Percentiles rank a stretch among this genome's conserved stretches.
Evolutionary conservation across 1,284 basidiomycete genomes (phyloP).

Genomic region (Neonothopanus nambi): DNA sequence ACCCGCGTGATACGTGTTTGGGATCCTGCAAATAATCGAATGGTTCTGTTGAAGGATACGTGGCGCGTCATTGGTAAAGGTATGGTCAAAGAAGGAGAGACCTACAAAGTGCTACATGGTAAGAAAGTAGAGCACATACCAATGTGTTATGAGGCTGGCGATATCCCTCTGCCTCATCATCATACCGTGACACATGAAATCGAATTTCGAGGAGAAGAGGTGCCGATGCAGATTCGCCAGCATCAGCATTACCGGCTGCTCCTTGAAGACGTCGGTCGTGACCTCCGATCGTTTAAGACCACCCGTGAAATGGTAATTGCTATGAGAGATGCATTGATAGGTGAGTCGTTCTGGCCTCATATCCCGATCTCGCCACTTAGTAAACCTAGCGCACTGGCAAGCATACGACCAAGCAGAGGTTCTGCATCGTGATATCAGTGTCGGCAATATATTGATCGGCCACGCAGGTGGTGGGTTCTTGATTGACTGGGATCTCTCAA

Average conservation of each 20-base stretch:
- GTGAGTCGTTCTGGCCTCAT: slow-evolving; percentile 1
- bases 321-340: slow-evolving; percentile 6
- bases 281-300: not conserved
- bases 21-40: not conserved
- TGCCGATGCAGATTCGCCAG: not conserved
- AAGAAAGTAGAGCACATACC: slow-evolving; percentile 17
- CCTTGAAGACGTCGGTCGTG: slow-evolving; percentile 15
- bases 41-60: slow-evolving; percentile 25
- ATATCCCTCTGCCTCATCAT: slow-evolving; percentile 12
- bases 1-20: slow-evolving; percentile 13
- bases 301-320: slow-evolving; percentile 1
- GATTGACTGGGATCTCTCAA: slow-evolving; percentile 9
- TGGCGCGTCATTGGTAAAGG: slow-evolving; percentile 18
- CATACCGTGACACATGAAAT: slow-evolving; percentile 14
- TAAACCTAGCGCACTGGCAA: not conserved
- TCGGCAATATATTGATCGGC: slow-evolving; percentile 5
- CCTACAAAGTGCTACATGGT: slow-evolving; percentile 15
- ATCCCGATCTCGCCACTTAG: too few relatives aligned
- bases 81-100: slow-evolving; percentile 17
- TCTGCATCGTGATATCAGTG: slow-evolving; percentile 9
- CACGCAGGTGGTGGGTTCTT: not conserved
- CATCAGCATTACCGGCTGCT: slow-evolving; percentile 18
- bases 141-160: slow-evolving; percentile 12
- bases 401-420: not conserved
- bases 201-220: not conserved